These are phyloP conservation scores for Suhomyces bolitotheri DNA, from an alignment of 1,139 yeast genomes.

Conservation along the genomic window DNA sequence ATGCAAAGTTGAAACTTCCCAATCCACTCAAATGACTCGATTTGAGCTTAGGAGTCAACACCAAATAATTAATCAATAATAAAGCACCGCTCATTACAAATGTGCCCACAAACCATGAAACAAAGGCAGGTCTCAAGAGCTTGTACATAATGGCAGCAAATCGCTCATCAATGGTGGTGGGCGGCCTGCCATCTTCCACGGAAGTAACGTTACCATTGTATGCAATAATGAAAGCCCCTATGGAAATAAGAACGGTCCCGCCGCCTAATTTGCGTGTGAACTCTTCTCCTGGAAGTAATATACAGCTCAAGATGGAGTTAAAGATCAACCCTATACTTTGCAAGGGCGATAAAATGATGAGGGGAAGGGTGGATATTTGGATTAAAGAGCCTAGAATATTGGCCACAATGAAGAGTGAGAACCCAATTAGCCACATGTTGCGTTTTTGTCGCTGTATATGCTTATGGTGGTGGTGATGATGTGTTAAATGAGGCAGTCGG, in stretches of 20 bases:
- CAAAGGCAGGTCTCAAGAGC: constrained; percentile 30
- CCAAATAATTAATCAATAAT: constrained; percentile 24
- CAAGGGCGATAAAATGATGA: constrained; percentile 76
- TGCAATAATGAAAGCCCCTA: constrained; percentile 83
- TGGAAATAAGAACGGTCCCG: constrained; percentile 69
- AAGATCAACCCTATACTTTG: constrained; percentile 88
- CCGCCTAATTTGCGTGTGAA: constrained; percentile 57
- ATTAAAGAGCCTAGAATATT: constrained; percentile 80
- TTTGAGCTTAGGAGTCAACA: constrained; percentile 10
- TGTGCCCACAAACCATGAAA: constrained; percentile 42
- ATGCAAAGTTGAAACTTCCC: constrained; percentile 3
- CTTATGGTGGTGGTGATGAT: constrained; percentile 24
- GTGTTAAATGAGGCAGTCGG: too few species aligned
- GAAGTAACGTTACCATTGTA: constrained; percentile 51
- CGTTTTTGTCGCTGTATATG: constrained; percentile 47
- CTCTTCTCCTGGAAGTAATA: constrained; percentile 64
- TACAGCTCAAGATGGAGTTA: constrained; percentile 70
- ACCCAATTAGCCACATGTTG: constrained; percentile 75
- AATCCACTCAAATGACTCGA: not conserved
- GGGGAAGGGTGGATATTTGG: constrained; percentile 81
- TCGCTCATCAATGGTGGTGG: constrained; percentile 25
- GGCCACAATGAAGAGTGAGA: constrained; percentile 66
- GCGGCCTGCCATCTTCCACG: constrained; percentile 23
- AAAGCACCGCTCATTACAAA: constrained; percentile 31
- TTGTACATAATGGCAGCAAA: constrained; percentile 30